A percentile compares a stretch with the other conserved stretches of the same genome.
These are phyloP conservation scores for Verticillium dahliae DNA, from an alignment of 2,329 filamentous ascomycete species.

Conservation along the genomic window DNA sequence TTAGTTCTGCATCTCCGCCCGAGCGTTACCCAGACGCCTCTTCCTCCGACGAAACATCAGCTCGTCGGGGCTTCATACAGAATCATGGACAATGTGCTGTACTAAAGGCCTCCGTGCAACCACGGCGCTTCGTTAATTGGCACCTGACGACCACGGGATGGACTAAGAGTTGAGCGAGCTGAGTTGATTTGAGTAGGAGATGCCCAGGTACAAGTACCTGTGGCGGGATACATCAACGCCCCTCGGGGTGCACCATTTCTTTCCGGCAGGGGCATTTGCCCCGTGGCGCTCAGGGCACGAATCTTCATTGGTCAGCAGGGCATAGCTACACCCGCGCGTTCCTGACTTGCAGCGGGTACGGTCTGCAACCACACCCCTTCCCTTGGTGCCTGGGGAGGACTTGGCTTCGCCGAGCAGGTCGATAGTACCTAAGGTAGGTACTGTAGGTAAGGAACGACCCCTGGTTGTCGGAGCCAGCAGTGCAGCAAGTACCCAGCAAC, in stretches of 20 bases:
- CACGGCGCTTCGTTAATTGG: neutral
- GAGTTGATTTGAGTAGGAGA: neutral
- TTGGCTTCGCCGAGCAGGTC: neutral
- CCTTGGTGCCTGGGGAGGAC: neutral
- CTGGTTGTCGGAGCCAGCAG: no score
- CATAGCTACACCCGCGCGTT: neutral
- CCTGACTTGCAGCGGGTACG: constrained; percentile 1
- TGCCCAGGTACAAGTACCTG: neutral
- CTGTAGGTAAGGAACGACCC: no score
- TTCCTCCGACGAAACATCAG: neutral
- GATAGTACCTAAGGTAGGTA: neutral
- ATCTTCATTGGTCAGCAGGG: neutral
- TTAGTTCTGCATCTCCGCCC: neutral
- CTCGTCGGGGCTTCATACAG: neutral
- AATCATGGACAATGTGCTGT: neutral
- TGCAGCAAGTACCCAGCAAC: neutral
- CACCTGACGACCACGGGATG: neutral
- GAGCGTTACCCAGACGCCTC: neutral
- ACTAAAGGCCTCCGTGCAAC: neutral
- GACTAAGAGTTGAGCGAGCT: neutral
- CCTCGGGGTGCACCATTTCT: neutral
- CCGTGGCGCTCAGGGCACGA: neutral
- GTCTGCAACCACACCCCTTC: neutral
- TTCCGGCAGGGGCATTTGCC: neutral
- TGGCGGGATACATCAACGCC: neutral